Conservation (phyloP, 106 monocot genomes). For the Dendrobium huoshanense region DNA sequence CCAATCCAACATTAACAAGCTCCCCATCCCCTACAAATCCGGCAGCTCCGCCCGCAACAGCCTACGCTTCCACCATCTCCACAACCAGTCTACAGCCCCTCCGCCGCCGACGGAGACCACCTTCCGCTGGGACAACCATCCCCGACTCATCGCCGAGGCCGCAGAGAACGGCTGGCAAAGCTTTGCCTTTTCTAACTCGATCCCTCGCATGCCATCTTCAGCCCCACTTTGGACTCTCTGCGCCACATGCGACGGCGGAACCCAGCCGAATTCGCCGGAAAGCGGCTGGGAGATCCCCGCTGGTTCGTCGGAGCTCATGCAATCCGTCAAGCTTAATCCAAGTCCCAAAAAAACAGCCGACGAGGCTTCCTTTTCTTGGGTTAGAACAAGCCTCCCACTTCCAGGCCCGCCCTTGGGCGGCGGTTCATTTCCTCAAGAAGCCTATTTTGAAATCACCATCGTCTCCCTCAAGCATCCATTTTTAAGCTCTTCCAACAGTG, state of each 20-base stretch:
- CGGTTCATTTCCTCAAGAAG: slow-evolving; percentile 66
- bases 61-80: slow-evolving; percentile 17
- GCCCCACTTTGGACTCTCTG: slow-evolving; percentile 4
- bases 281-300: slow-evolving; percentile 27
- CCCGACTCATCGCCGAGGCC: slow-evolving; percentile 36
- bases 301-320: slow-evolving; percentile 59
- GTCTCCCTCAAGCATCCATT: slow-evolving; percentile 25
- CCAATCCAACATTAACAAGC: slow-evolving; percentile 18
- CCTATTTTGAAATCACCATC: slow-evolving; percentile 79
- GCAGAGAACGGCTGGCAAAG: slow-evolving; percentile 63
- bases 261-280: too few species aligned
- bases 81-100: not conserved
- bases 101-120: not conserved
- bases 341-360: not conserved
- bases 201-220: not conserved
- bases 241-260: slow-evolving; percentile 4
- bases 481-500: not conserved
- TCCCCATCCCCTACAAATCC: slow-evolving; percentile 14
- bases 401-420: slow-evolving; percentile 50
- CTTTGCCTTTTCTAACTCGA: slow-evolving; percentile 30
- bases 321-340: slow-evolving; percentile 50
- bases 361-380: not conserved
- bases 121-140: slow-evolving; percentile 59
- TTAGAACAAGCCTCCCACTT: slow-evolving; percentile 52
- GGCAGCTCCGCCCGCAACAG: not conserved